phyloP scores from a whole-genome alignment of 257 asterid genomes.

The Capsicum baccatum region DNA sequence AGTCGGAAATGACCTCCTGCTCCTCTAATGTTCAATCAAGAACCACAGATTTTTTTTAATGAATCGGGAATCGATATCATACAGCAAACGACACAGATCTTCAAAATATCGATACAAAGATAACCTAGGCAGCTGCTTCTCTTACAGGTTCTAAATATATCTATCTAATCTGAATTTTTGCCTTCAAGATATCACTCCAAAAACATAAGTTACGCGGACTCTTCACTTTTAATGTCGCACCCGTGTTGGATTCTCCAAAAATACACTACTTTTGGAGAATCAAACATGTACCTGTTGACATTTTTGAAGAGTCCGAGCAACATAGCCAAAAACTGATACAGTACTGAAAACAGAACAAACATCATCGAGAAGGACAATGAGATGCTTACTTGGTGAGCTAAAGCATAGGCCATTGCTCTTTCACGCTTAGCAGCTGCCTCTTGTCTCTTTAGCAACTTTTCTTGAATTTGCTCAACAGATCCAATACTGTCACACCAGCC shows the following conservation, averaged over 20 bases:
- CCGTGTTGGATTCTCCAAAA: too few relatives aligned
- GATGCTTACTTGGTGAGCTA: constrained; percentile 83
- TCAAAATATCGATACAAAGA: background rate
- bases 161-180: background rate
- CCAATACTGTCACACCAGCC: constrained; percentile 99
- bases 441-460: constrained; percentile 87
- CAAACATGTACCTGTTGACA: too few relatives aligned
- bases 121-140: background rate
- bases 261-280: too few relatives aligned
- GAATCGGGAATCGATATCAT: background rate
- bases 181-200: background rate
- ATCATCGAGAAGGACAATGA: constrained; percentile 31
- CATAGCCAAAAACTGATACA: background rate
- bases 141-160: background rate
- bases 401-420: constrained; percentile 99
- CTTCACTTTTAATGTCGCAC: too few relatives aligned
- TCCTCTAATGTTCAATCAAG: constrained; percentile 22
- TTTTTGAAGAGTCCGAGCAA: too few relatives aligned
- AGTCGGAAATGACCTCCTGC: background rate
- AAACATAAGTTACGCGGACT: too few relatives aligned
- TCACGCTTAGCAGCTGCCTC: constrained; percentile 99
- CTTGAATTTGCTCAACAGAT: constrained; percentile 93
- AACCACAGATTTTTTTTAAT: background rate
- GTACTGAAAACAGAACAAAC: background rate
- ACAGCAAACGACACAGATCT: constrained; percentile 20